A percentile compares a stretch with the other conserved stretches of the same genome.
Evolutionary conservation across 2,329 filamentous ascomycete genomes (phyloP).

Genomic region (Diaporthe capsici): DNA sequence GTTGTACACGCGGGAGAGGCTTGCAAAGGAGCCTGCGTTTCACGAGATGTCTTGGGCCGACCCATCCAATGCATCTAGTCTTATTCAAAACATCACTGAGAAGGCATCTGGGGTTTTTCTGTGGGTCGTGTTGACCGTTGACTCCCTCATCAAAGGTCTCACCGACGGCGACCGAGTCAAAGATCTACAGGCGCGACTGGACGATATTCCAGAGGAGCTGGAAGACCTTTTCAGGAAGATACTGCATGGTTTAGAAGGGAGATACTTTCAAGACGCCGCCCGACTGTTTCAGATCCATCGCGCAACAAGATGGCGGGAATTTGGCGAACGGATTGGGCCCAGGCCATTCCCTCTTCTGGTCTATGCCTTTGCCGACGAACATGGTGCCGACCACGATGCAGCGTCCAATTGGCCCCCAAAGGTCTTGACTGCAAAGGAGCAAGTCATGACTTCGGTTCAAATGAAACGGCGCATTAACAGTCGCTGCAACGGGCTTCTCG

Average conservation of each 20-base stretch:
- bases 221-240: not conserved
- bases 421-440: not conserved
- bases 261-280: not conserved
- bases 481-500: not conserved
- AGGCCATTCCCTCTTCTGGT: not conserved
- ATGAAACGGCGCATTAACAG: not conserved
- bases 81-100: not conserved
- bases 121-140: not conserved
- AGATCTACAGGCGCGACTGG: not conserved
- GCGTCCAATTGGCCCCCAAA: not conserved
- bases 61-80: not conserved
- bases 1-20: not conserved
- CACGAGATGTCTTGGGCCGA: not conserved
- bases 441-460: not conserved
- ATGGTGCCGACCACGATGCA: not conserved
- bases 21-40: not conserved
- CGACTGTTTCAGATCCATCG: not conserved
- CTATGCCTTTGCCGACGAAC: not conserved
- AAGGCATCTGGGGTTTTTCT: not conserved
- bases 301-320: not conserved
- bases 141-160: not conserved
- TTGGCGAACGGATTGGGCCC: fast-evolving
- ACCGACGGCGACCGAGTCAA: not conserved
- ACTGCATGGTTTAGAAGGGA: not conserved
- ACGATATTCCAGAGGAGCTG: not conserved